Conservation (phyloP, 768 basidiomycete species). For the Termitomyces sp. region DNA sequence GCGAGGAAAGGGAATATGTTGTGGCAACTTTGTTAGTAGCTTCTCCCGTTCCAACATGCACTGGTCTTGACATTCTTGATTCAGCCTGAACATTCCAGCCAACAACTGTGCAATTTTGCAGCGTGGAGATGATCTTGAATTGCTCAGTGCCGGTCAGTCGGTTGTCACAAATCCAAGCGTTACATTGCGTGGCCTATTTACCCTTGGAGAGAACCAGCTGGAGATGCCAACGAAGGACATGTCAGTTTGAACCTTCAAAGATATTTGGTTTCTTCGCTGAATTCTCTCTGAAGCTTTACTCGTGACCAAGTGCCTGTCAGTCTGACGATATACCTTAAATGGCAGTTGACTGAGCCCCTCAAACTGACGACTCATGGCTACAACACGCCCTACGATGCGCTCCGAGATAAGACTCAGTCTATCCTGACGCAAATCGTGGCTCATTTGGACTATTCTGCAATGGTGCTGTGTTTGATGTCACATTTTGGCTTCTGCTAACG, state of each 20-base stretch:
- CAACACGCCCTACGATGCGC: slow-evolving; percentile 76
- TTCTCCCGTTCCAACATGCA: neutral
- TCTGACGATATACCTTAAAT: slow-evolving; percentile 82
- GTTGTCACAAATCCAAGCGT: slow-evolving; percentile 84
- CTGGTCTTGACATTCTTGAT: slow-evolving; percentile 4
- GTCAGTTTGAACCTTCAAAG: slow-evolving; percentile 34
- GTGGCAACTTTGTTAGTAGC: slow-evolving; percentile 69
- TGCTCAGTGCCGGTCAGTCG: slow-evolving; percentile 79
- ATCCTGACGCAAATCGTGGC: slow-evolving; percentile 86
- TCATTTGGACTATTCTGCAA: slow-evolving; percentile 55
- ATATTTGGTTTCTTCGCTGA: neutral
- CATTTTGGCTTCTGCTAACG: slow-evolving; percentile 2
- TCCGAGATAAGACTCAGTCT: slow-evolving; percentile 80
- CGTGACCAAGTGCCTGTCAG: slow-evolving; percentile 85
- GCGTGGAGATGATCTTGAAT: slow-evolving; percentile 73
- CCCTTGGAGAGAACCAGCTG: slow-evolving; percentile 79
- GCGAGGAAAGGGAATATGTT: slow-evolving; percentile 59
- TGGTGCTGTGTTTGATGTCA: slow-evolving; percentile 25
- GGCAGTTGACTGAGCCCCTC: slow-evolving; percentile 51
- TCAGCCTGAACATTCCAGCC: slow-evolving; percentile 77
- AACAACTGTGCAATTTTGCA: slow-evolving; percentile 87
- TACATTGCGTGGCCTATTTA: slow-evolving; percentile 75
- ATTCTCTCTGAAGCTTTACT: slow-evolving; percentile 53
- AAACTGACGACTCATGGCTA: slow-evolving; percentile 83
- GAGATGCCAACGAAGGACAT: slow-evolving; percentile 90